Base-by-base conservation (phyloP, 176 grass and related monocot genomes). In the Thalia dealbata region DNA sequence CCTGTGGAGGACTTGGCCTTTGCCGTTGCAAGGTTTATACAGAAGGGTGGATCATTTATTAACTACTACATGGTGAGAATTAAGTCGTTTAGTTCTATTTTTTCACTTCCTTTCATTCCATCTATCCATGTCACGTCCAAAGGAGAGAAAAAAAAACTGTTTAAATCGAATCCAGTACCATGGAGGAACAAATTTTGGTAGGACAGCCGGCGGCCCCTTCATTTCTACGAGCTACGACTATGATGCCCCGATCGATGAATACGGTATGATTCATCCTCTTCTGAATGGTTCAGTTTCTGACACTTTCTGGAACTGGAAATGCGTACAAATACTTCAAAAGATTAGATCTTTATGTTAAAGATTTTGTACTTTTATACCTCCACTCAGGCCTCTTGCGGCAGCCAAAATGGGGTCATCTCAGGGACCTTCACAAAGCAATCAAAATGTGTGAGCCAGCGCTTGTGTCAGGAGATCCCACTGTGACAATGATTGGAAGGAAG, bases 371-470 rank as follows among this genome's bases (percentile, higher is more conserved):
- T 60, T 25, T 59, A 58, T 41, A 2, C 10, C 52, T 84, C 38
- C 44, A 30, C 18, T 61, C 79, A 97, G 95, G 95, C 79, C 52
- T 97, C 21, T 52, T 84, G 59, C 88, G 89, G 79, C 82, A 92
- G 61, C 95, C 95, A 3, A 97, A 97, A 92, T 97, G 89, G 89
- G 87, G 95, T 32, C 95, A 97, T 81, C 73, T 97, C 83, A 90
- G 78, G 75, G 87, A 97, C 61, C 81, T 97, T 79, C 95, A 97
- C 75, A 86, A 80, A 73, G 90, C 90, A 62, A 97, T 97, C 85
- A 97, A 92, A 84, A 73, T 82, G 65, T 85, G 81, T 2, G 95
- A 97, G 66, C 81, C 81, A 21, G 81, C 65, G 0, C 75, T 92
- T 10, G 67, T 97, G 42, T 90, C 90, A 2, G 78, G 79, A 1